These are phyloP conservation scores for Harrya chromipes DNA, from an alignment of 768 basidiomycete genomes.

Conservation along the genomic window DNA sequence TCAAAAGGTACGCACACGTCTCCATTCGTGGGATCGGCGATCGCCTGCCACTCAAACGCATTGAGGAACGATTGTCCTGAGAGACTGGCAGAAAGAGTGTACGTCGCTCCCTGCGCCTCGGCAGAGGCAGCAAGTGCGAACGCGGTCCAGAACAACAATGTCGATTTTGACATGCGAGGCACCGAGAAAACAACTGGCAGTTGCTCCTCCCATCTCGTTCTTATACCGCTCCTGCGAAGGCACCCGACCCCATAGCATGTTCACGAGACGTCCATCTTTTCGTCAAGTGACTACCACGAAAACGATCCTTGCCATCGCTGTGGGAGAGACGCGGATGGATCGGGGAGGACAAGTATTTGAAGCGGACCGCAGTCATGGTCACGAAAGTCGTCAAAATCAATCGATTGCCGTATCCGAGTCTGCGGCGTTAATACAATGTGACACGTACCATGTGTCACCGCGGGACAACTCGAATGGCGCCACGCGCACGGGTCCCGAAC, in stretches of 20 bases:
- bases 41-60: constrained; percentile 24
- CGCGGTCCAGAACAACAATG: neutral
- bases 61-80: constrained; percentile 47
- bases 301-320: neutral
- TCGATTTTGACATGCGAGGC: neutral
- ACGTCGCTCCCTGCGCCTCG: neutral
- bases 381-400: neutral
- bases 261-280: neutral
- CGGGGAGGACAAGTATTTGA: neutral
- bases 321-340: neutral
- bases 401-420: neutral
- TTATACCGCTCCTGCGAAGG: too few relatives aligned
- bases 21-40: constrained; percentile 32
- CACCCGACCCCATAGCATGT: neutral
- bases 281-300: neutral
- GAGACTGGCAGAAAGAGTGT: constrained; percentile 38
- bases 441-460: neutral
- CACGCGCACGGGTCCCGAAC: too few relatives aligned
- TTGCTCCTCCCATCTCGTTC: neutral
- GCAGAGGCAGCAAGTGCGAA: neutral
- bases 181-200: neutral
- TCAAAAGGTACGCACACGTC: constrained; percentile 13
- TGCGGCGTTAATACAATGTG: neutral
- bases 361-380: neutral
- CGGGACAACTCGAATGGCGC: too few relatives aligned